Conservation (phyloP, 768 basidiomycete genomes). For the Amanita jacksonii region DNA sequence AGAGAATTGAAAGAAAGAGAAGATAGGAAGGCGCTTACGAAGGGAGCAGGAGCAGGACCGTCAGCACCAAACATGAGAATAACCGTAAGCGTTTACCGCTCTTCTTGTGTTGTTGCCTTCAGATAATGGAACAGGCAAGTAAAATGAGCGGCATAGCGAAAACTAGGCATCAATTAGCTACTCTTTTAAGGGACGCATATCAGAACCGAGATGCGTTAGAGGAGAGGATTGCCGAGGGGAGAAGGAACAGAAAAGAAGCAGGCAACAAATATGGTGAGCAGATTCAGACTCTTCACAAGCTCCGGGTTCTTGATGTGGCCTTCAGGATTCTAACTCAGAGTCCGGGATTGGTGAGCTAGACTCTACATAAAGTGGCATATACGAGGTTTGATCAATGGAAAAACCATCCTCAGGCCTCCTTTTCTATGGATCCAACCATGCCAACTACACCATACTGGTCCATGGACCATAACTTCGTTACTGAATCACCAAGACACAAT, state of each 20-base stretch:
- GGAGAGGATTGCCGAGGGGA: constrained; percentile 75
- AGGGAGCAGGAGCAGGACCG: constrained; percentile 43
- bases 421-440: constrained; percentile 49
- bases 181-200: constrained; percentile 75
- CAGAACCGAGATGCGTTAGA: constrained; percentile 75
- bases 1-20: constrained; percentile 67
- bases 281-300: constrained; percentile 14
- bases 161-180: constrained; percentile 70
- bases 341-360: constrained; percentile 15
- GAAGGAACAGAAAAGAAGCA: constrained; percentile 79
- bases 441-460: constrained; percentile 48
- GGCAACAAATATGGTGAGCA: constrained; percentile 89
- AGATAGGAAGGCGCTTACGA: constrained; percentile 66
- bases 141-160: constrained; percentile 63
- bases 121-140: constrained; percentile 40
- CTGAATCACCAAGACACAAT: constrained; percentile 28
- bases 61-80: constrained; percentile 78
- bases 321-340: constrained; percentile 25
- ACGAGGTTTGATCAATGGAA: no score
- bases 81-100: constrained; percentile 36
- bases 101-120: background rate
- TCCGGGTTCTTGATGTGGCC: no score
- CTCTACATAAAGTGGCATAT: background rate
- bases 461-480: constrained; percentile 46
- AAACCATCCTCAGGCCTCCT: background rate